A percentile compares a stretch with the other conserved stretches of the same genome.
phyloP scores from a whole-genome alignment of 2,329 filamentous ascomycete genomes.

The Aspergillus quadricinctus region DNA sequence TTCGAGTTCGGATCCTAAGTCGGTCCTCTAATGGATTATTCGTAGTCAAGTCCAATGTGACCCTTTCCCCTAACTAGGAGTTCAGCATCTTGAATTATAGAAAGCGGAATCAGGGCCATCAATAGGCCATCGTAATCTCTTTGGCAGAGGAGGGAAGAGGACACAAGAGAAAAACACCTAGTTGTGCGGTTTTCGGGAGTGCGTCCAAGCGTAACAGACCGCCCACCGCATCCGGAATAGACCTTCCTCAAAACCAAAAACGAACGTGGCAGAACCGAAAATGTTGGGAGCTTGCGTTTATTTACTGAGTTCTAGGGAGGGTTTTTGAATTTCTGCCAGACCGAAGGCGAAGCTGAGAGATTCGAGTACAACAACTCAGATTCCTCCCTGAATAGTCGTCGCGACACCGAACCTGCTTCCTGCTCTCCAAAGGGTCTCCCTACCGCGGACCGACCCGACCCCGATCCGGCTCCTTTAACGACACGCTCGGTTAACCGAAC shows the following conservation, averaged over 20 bases:
- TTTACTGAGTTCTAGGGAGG: neutral
- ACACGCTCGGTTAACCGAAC: neutral
- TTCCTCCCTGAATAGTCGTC: neutral
- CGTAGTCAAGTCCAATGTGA: neutral
- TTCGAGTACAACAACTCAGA: neutral
- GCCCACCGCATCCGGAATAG: slow-evolving; percentile 15
- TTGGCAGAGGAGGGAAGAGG: neutral
- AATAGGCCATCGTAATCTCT: neutral
- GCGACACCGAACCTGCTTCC: neutral
- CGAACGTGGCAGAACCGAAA: slow-evolving; percentile 22
- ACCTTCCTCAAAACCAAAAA: slow-evolving; percentile 4
- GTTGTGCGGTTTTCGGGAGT: neutral
- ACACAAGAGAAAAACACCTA: neutral
- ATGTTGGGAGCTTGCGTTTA: neutral
- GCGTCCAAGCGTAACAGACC: slow-evolving; percentile 8
- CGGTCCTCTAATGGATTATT: neutral
- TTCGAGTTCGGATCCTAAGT: neutral
- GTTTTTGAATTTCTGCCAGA: neutral
- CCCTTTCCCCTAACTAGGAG: neutral
- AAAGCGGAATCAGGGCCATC: neutral
- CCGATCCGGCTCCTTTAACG: neutral
- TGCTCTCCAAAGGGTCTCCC: neutral
- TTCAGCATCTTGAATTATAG: neutral
- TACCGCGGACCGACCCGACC: neutral
- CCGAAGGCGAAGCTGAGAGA: neutral